Evolutionary conservation across 192 early-diverging fungal genomes (phyloP).

Genomic region (Coemansia sp.): DNA sequence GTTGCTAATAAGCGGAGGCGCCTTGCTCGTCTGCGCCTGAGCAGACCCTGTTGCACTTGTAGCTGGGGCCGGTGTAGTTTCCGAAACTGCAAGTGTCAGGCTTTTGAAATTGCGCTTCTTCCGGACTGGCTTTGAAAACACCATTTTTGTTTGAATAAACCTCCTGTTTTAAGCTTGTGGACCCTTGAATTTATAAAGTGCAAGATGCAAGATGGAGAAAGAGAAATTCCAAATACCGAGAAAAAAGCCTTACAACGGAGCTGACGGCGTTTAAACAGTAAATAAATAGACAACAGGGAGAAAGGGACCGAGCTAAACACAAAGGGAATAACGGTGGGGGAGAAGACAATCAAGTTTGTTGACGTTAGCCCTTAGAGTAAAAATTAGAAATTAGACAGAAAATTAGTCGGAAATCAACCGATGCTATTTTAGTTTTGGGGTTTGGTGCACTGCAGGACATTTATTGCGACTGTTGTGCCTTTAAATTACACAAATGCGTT

Average conservation of each 20-base stretch:
- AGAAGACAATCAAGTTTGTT: too few species aligned
- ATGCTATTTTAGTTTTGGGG: too few species aligned
- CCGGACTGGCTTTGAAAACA: conserved; percentile 43
- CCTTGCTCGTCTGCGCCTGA: conserved; percentile 8
- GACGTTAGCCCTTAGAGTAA: too few species aligned
- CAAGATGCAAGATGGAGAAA: background rate
- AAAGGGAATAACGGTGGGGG: too few species aligned
- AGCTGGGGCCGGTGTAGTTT: conserved; percentile 13
- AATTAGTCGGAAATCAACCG: too few species aligned
- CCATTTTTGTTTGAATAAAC: conserved; percentile 10
- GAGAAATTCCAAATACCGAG: background rate
- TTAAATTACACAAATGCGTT: too few species aligned
- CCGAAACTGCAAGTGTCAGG: conserved; percentile 39
- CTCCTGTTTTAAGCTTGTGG: too few species aligned
- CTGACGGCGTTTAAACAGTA: background rate
- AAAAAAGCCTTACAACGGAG: background rate
- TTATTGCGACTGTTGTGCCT: too few species aligned
- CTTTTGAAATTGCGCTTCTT: conserved; percentile 57
- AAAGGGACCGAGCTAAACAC: background rate
- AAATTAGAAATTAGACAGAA: too few species aligned
- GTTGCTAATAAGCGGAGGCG: conserved; percentile 12
- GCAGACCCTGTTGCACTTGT: conserved; percentile 9
- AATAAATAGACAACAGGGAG: background rate
- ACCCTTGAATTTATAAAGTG: background rate
- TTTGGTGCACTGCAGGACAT: too few species aligned